Conservation (phyloP, 169 alveolate species). For the Blepharisma undulans region DNA sequence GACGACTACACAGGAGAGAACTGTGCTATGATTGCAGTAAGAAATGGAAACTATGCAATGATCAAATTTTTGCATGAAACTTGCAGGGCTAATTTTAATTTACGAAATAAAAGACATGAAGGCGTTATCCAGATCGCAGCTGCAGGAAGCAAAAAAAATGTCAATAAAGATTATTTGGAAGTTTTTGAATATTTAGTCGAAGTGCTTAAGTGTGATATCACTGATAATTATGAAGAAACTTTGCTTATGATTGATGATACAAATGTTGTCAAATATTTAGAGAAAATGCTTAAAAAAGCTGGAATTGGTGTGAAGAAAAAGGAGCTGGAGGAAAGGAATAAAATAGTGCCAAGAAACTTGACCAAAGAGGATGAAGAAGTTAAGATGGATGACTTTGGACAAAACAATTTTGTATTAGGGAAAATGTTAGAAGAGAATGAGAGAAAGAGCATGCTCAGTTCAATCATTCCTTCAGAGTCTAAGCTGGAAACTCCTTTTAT, state of each 20-base stretch:
- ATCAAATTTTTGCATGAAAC: not conserved
- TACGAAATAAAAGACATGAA: constrained; percentile 12
- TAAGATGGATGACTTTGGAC: not conserved
- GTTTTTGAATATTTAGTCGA: not conserved
- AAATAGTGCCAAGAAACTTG: not conserved
- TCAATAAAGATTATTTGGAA: not conserved
- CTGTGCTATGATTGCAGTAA: constrained; percentile 24
- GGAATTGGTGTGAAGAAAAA: constrained; percentile 7
- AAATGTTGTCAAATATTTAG: not conserved
- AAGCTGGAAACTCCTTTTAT: not conserved
- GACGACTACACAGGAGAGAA: constrained; percentile 32
- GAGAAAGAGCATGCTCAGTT: not conserved
- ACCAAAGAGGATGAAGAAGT: not conserved
- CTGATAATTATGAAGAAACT: constrained; percentile 21
- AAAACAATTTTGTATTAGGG: not conserved
- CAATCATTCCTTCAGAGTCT: not conserved
- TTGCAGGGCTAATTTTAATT: not conserved
- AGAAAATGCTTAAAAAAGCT: not conserved
- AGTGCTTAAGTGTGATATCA: not conserved
- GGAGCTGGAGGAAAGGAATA: constrained; percentile 21
- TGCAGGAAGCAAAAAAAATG: not conserved
- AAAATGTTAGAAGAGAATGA: not conserved
- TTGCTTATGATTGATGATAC: not conserved
- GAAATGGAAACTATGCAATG: not conserved
- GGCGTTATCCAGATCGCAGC: not conserved